Conservation (phyloP, 345 rosid genomes). For the Eucalyptus polybractea region DNA sequence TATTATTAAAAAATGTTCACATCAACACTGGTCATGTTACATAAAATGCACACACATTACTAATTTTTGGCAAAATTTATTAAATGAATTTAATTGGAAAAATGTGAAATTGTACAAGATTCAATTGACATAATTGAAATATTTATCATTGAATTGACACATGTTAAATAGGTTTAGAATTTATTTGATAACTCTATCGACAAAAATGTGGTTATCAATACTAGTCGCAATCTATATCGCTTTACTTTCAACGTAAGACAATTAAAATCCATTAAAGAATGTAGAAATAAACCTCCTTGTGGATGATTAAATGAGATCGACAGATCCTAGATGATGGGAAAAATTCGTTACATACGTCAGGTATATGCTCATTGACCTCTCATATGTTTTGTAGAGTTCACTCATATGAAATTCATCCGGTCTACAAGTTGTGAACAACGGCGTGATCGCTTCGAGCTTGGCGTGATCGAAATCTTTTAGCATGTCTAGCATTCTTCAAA, state of each 20-base stretch:
- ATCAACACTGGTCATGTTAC: too few relatives aligned
- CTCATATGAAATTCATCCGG: not conserved
- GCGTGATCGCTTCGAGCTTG: not conserved
- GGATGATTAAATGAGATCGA: not conserved
- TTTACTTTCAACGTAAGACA: not conserved
- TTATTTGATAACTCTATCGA: too few relatives aligned
- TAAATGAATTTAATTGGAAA: too few relatives aligned
- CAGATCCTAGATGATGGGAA: not conserved
- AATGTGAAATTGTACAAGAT: too few relatives aligned
- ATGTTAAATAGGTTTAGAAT: too few relatives aligned
- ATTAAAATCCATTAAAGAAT: not conserved
- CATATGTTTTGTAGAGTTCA: not conserved
- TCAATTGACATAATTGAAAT: too few relatives aligned
- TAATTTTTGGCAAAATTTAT: too few relatives aligned
- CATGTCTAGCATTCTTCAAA: not conserved
- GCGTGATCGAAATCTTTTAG: not conserved
- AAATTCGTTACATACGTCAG: not conserved
- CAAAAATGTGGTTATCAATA: not conserved
- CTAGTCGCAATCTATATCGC: not conserved
- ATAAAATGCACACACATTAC: too few relatives aligned
- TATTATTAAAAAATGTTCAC: too few relatives aligned
- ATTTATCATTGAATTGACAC: too few relatives aligned
- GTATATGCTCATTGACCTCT: not conserved
- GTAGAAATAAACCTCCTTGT: not conserved
- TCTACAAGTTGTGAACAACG: not conserved